Conservation (phyloP, 2,329 filamentous ascomycete species). For the Neodidymelliopsis sp. region DNA sequence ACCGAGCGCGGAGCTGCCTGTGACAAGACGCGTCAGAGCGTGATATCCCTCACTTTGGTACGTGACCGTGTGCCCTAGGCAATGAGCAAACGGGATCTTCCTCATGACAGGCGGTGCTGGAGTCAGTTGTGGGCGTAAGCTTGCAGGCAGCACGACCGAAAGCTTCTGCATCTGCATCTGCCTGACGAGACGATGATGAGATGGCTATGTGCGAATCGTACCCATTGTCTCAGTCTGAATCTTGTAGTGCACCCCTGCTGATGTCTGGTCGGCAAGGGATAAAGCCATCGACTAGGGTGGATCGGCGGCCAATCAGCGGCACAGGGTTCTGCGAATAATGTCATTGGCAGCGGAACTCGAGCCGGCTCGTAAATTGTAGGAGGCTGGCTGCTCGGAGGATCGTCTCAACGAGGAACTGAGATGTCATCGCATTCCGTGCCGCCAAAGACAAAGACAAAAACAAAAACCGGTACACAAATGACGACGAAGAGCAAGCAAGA, state of each 20-base stretch:
- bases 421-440: constrained; percentile 29
- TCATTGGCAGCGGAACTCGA: constrained; percentile 39
- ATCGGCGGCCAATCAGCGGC: constrained; percentile 32
- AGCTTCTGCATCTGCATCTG: constrained; percentile 6
- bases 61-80: constrained; percentile 18
- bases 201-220: constrained; percentile 4
- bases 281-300: constrained; percentile 5
- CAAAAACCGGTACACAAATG: constrained; percentile 18
- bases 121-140: constrained; percentile 7
- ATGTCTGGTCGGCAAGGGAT: constrained; percentile 29
- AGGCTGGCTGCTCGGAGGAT: constrained; percentile 29
- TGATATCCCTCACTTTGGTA: constrained; percentile 23
- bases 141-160: background rate
- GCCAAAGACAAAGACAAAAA: too few relatives aligned
- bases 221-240: constrained; percentile 37
- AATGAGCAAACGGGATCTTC: constrained; percentile 9
- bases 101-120: constrained; percentile 2
- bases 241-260: constrained; percentile 27
- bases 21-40: constrained; percentile 26
- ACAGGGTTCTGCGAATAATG: constrained; percentile 31
- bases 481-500: constrained; percentile 2
- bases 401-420: constrained; percentile 20
- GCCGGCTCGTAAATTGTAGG: constrained; percentile 20
- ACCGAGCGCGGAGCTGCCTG: constrained; percentile 15
- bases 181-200: constrained; percentile 23